These are phyloP conservation scores for Fraxinus sp. DNA, from an alignment of 305 asterid species.

Conservation along the genomic window DNA sequence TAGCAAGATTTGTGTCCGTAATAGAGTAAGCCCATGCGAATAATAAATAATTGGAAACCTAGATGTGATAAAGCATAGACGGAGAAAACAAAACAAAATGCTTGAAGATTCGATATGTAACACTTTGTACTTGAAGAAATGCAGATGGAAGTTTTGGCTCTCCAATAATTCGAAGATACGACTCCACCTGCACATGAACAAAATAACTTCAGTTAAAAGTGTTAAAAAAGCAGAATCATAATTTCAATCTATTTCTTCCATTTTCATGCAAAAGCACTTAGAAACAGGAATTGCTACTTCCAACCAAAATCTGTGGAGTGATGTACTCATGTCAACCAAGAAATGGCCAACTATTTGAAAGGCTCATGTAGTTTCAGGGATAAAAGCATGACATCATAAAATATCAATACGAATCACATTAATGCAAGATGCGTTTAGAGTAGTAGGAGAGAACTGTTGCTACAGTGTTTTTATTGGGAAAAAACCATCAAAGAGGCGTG, in stretches of 20 bases:
- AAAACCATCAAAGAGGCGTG: background rate
- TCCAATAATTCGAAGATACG: conserved; percentile 80
- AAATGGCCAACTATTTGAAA: background rate
- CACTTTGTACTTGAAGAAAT: conserved; percentile 73
- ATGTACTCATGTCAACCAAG: background rate
- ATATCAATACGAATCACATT: background rate
- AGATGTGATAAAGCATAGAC: conserved; percentile 13
- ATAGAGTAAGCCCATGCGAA: background rate
- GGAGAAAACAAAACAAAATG: background rate
- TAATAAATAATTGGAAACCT: conserved; percentile 9
- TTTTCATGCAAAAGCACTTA: background rate
- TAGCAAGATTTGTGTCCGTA: background rate
- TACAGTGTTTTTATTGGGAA: background rate
- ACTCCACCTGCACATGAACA: conserved; percentile 75
- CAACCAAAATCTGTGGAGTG: conserved; percentile 6
- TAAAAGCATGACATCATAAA: background rate
- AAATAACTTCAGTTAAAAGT: conserved; percentile 28
- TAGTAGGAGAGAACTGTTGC: background rate
- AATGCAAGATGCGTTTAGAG: background rate
- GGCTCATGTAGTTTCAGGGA: background rate
- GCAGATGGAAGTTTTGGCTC: conserved; percentile 98
- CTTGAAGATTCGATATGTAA: background rate
- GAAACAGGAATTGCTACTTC: background rate
- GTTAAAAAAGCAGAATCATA: conserved; percentile 24
- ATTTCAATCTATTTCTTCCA: conserved; percentile 10